Conservation (phyloP, 2,329 filamentous ascomycete genomes). For the Pezicula rhizophila region DNA sequence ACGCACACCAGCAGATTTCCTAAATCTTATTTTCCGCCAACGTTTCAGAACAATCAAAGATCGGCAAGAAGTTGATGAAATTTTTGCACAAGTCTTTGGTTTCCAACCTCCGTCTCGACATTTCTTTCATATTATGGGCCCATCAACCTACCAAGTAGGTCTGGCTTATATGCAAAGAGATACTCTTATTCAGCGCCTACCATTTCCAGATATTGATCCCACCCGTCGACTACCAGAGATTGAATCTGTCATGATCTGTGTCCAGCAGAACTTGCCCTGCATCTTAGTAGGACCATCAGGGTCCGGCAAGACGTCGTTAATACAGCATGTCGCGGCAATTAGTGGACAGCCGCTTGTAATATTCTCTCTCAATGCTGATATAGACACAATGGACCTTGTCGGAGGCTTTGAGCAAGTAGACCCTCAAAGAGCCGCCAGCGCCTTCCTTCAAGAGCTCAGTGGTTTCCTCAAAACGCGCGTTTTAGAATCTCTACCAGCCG, state of each 20-base stretch:
- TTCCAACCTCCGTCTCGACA: constrained; percentile 41
- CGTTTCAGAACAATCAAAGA: constrained; percentile 75
- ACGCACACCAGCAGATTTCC: constrained; percentile 63
- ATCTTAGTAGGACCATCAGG: constrained; percentile 83
- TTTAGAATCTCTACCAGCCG: constrained; percentile 40
- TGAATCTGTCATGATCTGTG: constrained; percentile 81
- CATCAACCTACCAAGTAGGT: constrained; percentile 69
- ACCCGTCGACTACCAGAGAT: constrained; percentile 61
- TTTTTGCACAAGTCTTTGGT: constrained; percentile 64
- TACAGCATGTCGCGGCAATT: constrained; percentile 74
- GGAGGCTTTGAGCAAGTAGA: constrained; percentile 96
- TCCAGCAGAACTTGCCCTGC: constrained; percentile 81
- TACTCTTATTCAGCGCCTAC: constrained; percentile 42
- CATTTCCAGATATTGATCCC: constrained; percentile 44
- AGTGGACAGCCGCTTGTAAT: constrained; percentile 72
- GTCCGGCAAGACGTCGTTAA: constrained; percentile 75
- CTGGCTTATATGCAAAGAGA: constrained; percentile 65
- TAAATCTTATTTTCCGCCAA: constrained; percentile 77
- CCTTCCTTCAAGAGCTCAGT: constrained; percentile 48
- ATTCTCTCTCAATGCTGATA: constrained; percentile 87
- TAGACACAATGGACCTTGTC: constrained; percentile 94
- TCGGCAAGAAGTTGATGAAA: constrained; percentile 52
- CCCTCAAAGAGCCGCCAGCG: constrained; percentile 64
- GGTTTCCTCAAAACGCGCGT: constrained; percentile 46
- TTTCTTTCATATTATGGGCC: constrained; percentile 65